phyloP scores from a whole-genome alignment of 352 stramenopile genomes.

The Phytophthora boehmeriae region DNA sequence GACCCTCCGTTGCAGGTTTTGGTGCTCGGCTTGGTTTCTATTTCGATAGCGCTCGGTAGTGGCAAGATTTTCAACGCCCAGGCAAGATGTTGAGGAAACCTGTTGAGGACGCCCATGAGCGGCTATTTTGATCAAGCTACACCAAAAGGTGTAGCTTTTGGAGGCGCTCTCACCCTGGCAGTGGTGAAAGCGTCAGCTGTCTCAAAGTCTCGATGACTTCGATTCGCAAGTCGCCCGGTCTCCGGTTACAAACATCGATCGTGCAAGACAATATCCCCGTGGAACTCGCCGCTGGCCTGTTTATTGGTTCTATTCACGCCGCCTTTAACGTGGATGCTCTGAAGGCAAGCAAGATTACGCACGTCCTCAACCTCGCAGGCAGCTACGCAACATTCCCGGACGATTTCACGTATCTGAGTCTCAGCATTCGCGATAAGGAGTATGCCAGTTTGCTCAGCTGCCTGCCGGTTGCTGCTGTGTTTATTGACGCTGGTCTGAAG shows the following conservation, averaged over 20 bases:
- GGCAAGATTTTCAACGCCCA: too few species aligned
- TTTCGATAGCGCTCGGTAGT: background rate
- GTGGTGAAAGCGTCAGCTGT: background rate
- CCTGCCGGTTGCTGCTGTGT: conserved; percentile 75
- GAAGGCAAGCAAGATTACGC: conserved; percentile 74
- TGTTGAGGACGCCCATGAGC: background rate
- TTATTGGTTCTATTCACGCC: conserved; percentile 86
- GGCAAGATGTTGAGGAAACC: background rate
- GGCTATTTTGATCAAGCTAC: conserved; percentile 30
- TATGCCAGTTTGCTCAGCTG: conserved; percentile 89
- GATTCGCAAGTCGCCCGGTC: conserved; percentile 62
- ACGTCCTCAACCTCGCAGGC: conserved; percentile 88
- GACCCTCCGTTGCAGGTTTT: too few species aligned
- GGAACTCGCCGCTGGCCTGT: conserved; percentile 70
- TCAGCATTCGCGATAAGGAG: conserved; percentile 91
- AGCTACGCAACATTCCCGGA: conserved; percentile 88
- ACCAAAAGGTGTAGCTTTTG: too few species aligned
- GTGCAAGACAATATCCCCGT: conserved; percentile 89
- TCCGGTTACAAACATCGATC: conserved; percentile 66
- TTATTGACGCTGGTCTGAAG: conserved; percentile 76
- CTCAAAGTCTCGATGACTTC: conserved; percentile 11
- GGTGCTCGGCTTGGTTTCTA: background rate
- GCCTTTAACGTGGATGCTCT: conserved; percentile 89
- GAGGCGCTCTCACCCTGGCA: background rate
- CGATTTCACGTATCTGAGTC: conserved; percentile 89